Evolutionary conservation across 2,329 filamentous ascomycete genomes (phyloP).

Genomic region (Aspergillus felis): DNA sequence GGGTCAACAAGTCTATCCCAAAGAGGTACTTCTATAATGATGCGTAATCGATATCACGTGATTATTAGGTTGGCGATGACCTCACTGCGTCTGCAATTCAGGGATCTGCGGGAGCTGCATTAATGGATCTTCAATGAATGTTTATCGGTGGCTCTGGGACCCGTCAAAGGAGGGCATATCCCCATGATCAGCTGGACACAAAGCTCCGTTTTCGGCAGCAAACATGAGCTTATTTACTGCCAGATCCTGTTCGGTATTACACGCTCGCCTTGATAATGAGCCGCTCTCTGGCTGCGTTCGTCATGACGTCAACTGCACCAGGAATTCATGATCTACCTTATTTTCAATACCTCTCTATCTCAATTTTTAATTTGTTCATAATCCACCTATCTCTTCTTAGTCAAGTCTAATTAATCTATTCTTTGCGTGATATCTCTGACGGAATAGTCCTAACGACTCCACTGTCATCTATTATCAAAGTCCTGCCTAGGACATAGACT

Average conservation of each 20-base stretch:
- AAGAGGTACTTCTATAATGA: not conserved
- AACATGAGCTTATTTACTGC: not conserved
- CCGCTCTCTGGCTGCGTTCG: not conserved
- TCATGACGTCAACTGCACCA: not conserved
- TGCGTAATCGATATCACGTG: not conserved
- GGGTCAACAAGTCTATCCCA: too few relatives aligned
- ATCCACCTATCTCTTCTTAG: not conserved
- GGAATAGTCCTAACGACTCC: not conserved
- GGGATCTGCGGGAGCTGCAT: not conserved
- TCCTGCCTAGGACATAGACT: not conserved
- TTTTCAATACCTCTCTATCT: not conserved
- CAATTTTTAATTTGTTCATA: not conserved
- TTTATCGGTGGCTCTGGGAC: not conserved
- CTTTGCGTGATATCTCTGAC: not conserved
- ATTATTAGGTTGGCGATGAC: not conserved
- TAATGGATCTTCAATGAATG: not conserved
- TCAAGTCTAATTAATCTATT: not conserved
- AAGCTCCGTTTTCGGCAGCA: not conserved
- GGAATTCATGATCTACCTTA: not conserved
- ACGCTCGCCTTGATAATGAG: not conserved
- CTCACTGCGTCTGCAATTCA: not conserved
- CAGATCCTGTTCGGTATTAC: not conserved
- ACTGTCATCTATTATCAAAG: not conserved
- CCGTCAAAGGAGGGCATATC: too few relatives aligned
- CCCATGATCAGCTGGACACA: too few relatives aligned